Evolutionary conservation across 73 alveolate genomes (phyloP).

Genomic region (Breviolum minutum): DNA sequence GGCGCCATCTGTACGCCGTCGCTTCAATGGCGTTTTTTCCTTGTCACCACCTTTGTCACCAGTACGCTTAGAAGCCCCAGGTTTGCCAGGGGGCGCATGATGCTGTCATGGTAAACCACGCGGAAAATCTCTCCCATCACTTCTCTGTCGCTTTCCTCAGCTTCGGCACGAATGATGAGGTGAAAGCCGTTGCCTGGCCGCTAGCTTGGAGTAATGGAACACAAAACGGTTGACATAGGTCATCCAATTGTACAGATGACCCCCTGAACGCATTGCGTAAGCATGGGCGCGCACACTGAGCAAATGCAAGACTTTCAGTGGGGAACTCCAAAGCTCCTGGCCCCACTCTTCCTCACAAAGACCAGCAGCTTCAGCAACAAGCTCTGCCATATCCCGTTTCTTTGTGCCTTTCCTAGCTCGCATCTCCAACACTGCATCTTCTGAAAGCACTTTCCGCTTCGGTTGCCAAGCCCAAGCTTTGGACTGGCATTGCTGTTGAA

Average conservation of each 20-base stretch:
- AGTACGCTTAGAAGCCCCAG: neutral
- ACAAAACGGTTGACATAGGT: neutral
- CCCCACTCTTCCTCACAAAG: conserved; percentile 26
- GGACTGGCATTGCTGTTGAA: conserved; percentile 6
- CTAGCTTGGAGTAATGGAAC: neutral
- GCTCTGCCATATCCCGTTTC: conserved; percentile 10
- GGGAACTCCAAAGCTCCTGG: neutral
- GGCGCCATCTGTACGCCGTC: neutral
- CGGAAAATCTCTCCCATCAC: conserved; percentile 18
- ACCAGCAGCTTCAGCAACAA: conserved; percentile 30
- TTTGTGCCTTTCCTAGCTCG: neutral
- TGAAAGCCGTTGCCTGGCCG: too few species aligned
- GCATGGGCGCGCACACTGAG: conserved; percentile 1
- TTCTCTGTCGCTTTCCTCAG: conserved; percentile 15
- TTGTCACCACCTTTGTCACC: neutral
- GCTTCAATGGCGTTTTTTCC: neutral
- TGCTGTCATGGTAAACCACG: neutral
- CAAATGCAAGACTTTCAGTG: neutral
- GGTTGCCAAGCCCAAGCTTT: conserved; percentile 52
- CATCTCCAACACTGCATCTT: conserved; percentile 1
- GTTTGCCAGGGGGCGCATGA: neutral
- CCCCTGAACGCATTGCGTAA: neutral
- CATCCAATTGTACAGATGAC: conserved; percentile 4
- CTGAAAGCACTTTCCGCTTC: conserved; percentile 25
- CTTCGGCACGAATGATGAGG: neutral